Percentiles rank a stretch among this genome's conserved stretches.
phyloP scores from a whole-genome alignment of 352 stramenopile genomes.

The Globisporangium abappressorium region DNA sequence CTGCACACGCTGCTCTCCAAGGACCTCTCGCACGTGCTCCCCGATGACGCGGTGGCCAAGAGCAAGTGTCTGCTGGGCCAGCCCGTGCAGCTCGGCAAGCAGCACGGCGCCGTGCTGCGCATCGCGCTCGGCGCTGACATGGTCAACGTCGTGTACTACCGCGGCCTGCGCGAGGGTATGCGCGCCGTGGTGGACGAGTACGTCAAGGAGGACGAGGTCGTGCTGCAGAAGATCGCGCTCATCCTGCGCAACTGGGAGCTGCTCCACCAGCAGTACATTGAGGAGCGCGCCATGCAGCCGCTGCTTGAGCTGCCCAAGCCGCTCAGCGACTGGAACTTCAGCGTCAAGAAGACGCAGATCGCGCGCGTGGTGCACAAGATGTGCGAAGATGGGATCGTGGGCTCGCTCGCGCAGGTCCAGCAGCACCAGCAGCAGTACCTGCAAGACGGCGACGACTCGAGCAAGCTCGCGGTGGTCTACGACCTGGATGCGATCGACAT shows the following conservation, averaged over 20 bases:
- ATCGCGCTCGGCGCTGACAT: slow-evolving; percentile 88
- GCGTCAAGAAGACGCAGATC: slow-evolving; percentile 65
- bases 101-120: slow-evolving; percentile 57
- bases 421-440: slow-evolving; percentile 14
- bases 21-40: slow-evolving; percentile 54
- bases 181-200: slow-evolving; percentile 35
- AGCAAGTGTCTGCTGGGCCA: slow-evolving; percentile 76
- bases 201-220: slow-evolving; percentile 46
- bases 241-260: slow-evolving; percentile 68
- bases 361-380: slow-evolving; percentile 58
- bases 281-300: slow-evolving; percentile 35
- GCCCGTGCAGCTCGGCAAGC: slow-evolving; percentile 75
- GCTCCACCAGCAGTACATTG: slow-evolving; percentile 60
- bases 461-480: slow-evolving; percentile 76
- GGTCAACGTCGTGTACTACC: slow-evolving; percentile 66
- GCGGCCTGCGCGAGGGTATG: slow-evolving; percentile 31
- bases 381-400: slow-evolving; percentile 42
- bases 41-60: slow-evolving; percentile 42
- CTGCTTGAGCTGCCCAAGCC: slow-evolving; percentile 45
- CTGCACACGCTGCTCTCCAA: slow-evolving; percentile 72
- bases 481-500: slow-evolving; percentile 85
- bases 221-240: slow-evolving; percentile 68
- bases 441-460: slow-evolving; percentile 29
- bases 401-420: slow-evolving; percentile 11
- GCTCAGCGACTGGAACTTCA: slow-evolving; percentile 73